Evolutionary conservation across 2,329 filamentous ascomycete genomes (phyloP), one percentile per base, ranked within the genome.

Genomic region (Scytalidium sp.): DNA sequence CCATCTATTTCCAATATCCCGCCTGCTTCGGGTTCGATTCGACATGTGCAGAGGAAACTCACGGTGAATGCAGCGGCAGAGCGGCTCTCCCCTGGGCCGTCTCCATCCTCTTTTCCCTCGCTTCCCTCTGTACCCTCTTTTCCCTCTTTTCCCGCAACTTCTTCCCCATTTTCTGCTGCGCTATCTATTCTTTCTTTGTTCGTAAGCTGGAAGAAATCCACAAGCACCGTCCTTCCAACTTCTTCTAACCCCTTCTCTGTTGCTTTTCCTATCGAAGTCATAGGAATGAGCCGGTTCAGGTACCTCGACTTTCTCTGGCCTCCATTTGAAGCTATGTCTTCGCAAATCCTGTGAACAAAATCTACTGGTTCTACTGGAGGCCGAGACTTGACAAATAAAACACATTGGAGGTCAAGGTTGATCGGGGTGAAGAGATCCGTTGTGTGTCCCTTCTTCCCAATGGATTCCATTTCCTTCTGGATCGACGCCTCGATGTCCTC

Each of bases 401-500:
- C 69, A 52, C 83, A 87, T 52, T 83, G 80, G n/a, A 85, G 70
- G 43, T 75, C 75, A 42, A 81, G 71, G 41, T 73, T 73, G 27
- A 85, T 68, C 2, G 78, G 69, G 15, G 72, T 73, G 57, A 85
- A 84, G 15, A 71, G 60, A 50, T 74, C 70, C 21, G 45, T 65
- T 67, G 47, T 64, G n/a, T 61, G 62, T 23, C 68, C 59, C 36
- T 66, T 65, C 22, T 70, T 61, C 48, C 79, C 82, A 59, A 91
- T 78, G 2, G 72, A 75, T 22, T 76, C 78, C n/a, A 94, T 67
- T 68, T 94, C 90, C 62, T 83, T 84, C 58, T 81, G 67, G 57
- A 94, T 89, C 22, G 84, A 79, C 4, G 81, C 76, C 63, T 91
- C 88, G 58, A 94, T 90, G 58, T 90, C 71, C 5, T 73, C 73